Evolutionary conservation across 2,329 filamentous ascomycete species (phyloP), one percentile per base, ranked within the genome.

Genomic region (Cordyceps militaris): DNA sequence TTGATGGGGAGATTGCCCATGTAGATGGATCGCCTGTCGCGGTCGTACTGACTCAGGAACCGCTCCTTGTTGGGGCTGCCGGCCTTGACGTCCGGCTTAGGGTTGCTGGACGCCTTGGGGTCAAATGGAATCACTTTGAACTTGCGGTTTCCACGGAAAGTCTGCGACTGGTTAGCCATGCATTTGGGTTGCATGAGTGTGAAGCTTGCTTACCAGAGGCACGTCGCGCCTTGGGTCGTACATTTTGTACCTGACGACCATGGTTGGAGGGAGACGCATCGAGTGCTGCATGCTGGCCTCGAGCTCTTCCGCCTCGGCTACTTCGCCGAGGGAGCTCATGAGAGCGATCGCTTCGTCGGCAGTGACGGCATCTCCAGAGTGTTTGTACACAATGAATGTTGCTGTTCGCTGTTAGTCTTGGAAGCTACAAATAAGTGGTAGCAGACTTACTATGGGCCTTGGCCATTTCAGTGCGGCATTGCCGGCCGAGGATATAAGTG

Each of bases 401-500:
- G 78, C 80, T 84, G 46, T 4, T n/a, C 21, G 21, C 10, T 7
- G 50, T 1, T 53, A 28, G 28, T 46, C 4, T 7, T 23, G 21
- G 24, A 38, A 40, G 42, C 74, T 40, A 16, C 16, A 7, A 21
- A 38, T 46, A 16, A 28, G 8, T 5, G 9, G 30, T 19, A 48
- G 14, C 4, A 23, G 14, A 13, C 79, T 72, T 69, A 82, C 84
- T 75, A 63, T 84, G 81, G 26, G 79, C 83, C 61, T 79, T 79
- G 21, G 81, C 81, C 68, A 76, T 79, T 70, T 87, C 84, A 21
- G 77, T 80, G 19, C 84, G 81, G 67, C 80, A 83, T 13, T 77
- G 72, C 11, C 84, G 80, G 14, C 81, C 82, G 44, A 79, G 73
- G 55, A 86, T 79, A 3, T 76, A 60, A 9, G 71, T 66, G 13